Evolutionary conservation across 1,139 yeast genomes (phyloP).

Genomic region (Petasospora fabianii): DNA sequence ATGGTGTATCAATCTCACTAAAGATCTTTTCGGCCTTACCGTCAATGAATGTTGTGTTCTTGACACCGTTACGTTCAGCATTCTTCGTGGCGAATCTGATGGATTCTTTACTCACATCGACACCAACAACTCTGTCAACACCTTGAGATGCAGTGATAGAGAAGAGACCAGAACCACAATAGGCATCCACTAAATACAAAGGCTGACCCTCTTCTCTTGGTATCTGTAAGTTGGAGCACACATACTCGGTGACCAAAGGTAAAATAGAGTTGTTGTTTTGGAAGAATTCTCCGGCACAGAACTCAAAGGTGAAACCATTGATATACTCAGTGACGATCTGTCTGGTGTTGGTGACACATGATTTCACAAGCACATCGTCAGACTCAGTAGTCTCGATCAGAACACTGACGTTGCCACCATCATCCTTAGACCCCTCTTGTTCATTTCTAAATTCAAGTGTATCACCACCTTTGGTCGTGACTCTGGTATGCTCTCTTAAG

Average conservation of each 20-base stretch:
- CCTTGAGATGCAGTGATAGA: slow-evolving; percentile 80
- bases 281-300: slow-evolving; percentile 82
- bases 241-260: slow-evolving; percentile 78
- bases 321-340: slow-evolving; percentile 79
- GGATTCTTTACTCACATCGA: slow-evolving; percentile 89
- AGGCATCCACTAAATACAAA: slow-evolving; percentile 83
- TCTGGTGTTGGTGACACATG: slow-evolving; percentile 63
- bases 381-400: slow-evolving; percentile 23
- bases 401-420: slow-evolving; percentile 31
- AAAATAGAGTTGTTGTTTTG: slow-evolving; percentile 86
- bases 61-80: slow-evolving; percentile 69
- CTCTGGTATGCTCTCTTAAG: slow-evolving; percentile 70
- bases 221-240: slow-evolving; percentile 60
- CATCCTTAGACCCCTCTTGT: slow-evolving; percentile 44
- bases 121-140: slow-evolving; percentile 84
- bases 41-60: slow-evolving; percentile 77
- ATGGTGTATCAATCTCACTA: slow-evolving; percentile 69
- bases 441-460: slow-evolving; percentile 33
- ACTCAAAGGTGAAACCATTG: slow-evolving; percentile 71
- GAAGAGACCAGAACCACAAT: slow-evolving; percentile 95
- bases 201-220: slow-evolving; percentile 32
- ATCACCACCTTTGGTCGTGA: slow-evolving; percentile 28
- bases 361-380: slow-evolving; percentile 31
- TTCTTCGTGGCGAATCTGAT: slow-evolving; percentile 83
- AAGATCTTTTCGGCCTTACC: slow-evolving; percentile 93